Evolutionary conservation across 345 rosid species (phyloP), one percentile per base, ranked within the genome.

Genomic region (Linum trigynum): DNA sequence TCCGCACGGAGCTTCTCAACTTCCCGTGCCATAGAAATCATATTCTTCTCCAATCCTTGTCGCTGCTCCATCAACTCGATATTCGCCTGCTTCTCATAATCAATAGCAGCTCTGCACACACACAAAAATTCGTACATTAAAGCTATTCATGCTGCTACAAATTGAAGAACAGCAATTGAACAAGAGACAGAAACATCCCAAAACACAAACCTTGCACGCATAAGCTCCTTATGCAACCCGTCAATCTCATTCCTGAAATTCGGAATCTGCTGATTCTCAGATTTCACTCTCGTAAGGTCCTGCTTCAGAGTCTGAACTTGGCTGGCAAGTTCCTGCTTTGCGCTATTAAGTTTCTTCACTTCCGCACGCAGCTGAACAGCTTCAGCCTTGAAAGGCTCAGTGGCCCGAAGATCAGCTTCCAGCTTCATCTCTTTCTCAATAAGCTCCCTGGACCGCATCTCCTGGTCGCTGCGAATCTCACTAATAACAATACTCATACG

Each of bases 11-110:
- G 80, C 79, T 85, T 90, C 75, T 94, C 99, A 69, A 94, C 96
- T 77, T 94, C 99, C 10, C 99, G 95, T 5, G 99, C 99, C 99
- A 94, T 86, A 58, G 96, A 85, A 74, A 90, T 86, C 89, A 90
- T 69, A 72, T 80, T 88, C 82, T 86, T 94, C 81, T 94, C 99
- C 95, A 90, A 90, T 66, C 80, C 81, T 73, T 88, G 97, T 74
- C 97, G 77, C 74, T 90, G 99, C 70, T 90, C 97, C 81, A 90
- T 71, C 70, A 94, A 79, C 82, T 94, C 95, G 69, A 90, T 75
- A 72, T 88, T 94, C 67, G 83, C 95, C 78, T 94, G 90, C 89
- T 91, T 90, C 80, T 94, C 99, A 76, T 76, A 90, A 63, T 90
- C 97, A 77, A 86, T 78, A 51, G 96, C 91, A 74, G 77, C 74